Evolutionary conservation across 768 basidiomycete species (phyloP).

Genomic region (Kwoniella dejecticola): DNA sequence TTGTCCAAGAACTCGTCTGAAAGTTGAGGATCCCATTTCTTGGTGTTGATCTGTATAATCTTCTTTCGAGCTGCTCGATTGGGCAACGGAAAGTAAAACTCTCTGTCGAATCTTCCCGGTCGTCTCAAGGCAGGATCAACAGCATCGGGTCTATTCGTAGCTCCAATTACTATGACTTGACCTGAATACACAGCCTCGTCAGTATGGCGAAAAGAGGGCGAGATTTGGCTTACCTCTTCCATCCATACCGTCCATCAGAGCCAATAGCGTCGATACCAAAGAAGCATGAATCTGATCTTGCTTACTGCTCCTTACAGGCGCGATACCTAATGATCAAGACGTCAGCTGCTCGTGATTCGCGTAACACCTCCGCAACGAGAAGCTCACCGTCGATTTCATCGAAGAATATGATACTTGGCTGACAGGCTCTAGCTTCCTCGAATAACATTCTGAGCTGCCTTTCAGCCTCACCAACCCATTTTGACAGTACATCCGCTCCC

Average conservation of each 20-base stretch:
- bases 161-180: conserved; percentile 95
- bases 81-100: conserved; percentile 96
- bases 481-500: conserved; percentile 94
- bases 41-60: conserved; percentile 88
- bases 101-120: conserved; percentile 93
- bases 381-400: conserved; percentile 89
- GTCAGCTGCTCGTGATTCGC: neutral
- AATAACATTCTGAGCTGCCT: conserved; percentile 91
- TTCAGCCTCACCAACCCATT: conserved; percentile 99
- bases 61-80: conserved; percentile 78
- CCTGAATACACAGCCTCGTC: conserved; percentile 51
- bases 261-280: conserved; percentile 91
- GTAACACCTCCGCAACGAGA: too few relatives aligned
- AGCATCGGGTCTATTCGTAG: conserved; percentile 96
- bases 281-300: conserved; percentile 99
- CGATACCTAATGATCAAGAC: conserved; percentile 61
- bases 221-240: conserved; percentile 64
- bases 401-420: conserved; percentile 98
- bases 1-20: conserved; percentile 63
- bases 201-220: neutral
- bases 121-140: conserved; percentile 92
- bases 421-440: conserved; percentile 87
- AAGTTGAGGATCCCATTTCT: conserved; percentile 82
- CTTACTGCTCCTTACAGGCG: conserved; percentile 96
- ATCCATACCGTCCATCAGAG: conserved; percentile 99